Evolutionary conservation across 805 yeast species (phyloP).

Genomic region (Debaryomyces tyrocola): DNA sequence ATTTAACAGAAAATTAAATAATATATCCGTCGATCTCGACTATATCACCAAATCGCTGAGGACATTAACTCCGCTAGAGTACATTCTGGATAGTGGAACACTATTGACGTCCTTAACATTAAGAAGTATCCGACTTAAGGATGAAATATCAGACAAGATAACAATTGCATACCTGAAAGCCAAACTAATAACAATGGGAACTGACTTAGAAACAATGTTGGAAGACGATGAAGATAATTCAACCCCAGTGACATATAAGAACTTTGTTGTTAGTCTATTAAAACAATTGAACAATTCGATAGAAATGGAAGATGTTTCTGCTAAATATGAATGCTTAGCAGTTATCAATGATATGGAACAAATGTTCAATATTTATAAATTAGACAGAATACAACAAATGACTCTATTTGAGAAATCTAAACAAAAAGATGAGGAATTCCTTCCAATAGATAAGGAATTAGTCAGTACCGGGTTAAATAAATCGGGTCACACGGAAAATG

Average conservation of each 20-base stretch:
- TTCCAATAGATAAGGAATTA: neutral
- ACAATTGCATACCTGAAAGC: conserved; percentile 65
- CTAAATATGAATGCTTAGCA: conserved; percentile 64
- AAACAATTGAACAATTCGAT: conserved; percentile 59
- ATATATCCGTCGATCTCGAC: conserved; percentile 47
- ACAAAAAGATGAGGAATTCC: neutral
- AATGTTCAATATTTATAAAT: conserved; percentile 60
- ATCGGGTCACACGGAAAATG: neutral
- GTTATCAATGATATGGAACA: conserved; percentile 70
- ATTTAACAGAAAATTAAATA: conserved; percentile 40
- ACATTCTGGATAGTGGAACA: conserved; percentile 54
- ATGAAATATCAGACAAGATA: conserved; percentile 50
- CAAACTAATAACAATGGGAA: conserved; percentile 62
- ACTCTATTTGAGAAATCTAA: conserved; percentile 6
- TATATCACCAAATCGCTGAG: conserved; percentile 44
- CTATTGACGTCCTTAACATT: conserved; percentile 45
- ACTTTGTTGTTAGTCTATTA: conserved; percentile 57
- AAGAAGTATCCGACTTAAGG: conserved; percentile 50
- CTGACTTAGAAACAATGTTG: conserved; percentile 53
- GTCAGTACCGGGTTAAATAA: neutral
- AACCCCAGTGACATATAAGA: conserved; percentile 49
- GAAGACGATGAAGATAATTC: conserved; percentile 30
- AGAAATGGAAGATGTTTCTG: conserved; percentile 51
- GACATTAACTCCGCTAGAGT: conserved; percentile 43
- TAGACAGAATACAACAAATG: conserved; percentile 28